Evolutionary conservation across 2,329 filamentous ascomycete genomes (phyloP).

Genomic region (Aspergillus sp.): DNA sequence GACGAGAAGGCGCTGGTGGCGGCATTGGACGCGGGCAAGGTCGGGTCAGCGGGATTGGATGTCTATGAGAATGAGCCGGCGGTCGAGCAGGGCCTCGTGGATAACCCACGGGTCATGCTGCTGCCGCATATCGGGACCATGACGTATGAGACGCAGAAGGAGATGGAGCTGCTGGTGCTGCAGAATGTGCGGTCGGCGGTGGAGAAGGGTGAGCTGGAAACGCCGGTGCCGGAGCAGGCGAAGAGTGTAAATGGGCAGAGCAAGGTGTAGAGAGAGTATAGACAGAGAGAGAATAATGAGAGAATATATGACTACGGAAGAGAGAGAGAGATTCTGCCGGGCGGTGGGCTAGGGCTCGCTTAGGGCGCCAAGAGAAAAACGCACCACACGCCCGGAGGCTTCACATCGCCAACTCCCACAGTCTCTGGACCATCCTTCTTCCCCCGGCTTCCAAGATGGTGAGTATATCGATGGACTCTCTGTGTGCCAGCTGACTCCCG

Average conservation of each 20-base stretch:
- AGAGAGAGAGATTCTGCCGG: background rate
- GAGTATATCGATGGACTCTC: constrained; percentile 19
- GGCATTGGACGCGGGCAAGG: constrained; percentile 37
- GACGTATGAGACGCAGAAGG: constrained; percentile 52
- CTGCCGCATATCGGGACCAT: constrained; percentile 53
- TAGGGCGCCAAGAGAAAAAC: constrained; percentile 35
- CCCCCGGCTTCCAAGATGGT: constrained; percentile 39
- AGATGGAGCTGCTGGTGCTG: constrained; percentile 53
- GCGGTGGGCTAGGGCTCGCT: constrained; percentile 36
- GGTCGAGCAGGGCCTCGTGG: constrained; percentile 39
- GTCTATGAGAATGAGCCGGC: constrained; percentile 40
- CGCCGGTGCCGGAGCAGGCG: constrained; percentile 54
- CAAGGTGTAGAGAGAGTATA: background rate
- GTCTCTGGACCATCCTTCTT: constrained; percentile 33
- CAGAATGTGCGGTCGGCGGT: constrained; percentile 49
- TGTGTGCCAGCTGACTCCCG: constrained; percentile 11
- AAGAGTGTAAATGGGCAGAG: constrained; percentile 24
- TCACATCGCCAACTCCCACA: constrained; percentile 20
- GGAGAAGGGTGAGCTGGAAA: constrained; percentile 48
- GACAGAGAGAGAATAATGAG: background rate
- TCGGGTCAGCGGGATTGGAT: constrained; percentile 36
- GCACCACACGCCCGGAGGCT: constrained; percentile 24
- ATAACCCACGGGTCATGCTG: constrained; percentile 41
- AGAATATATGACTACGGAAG: background rate
- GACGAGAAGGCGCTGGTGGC: constrained; percentile 39